These are phyloP conservation scores for Gentiana dahurica DNA, from an alignment of 257 asterid species.

Conservation along the genomic window DNA sequence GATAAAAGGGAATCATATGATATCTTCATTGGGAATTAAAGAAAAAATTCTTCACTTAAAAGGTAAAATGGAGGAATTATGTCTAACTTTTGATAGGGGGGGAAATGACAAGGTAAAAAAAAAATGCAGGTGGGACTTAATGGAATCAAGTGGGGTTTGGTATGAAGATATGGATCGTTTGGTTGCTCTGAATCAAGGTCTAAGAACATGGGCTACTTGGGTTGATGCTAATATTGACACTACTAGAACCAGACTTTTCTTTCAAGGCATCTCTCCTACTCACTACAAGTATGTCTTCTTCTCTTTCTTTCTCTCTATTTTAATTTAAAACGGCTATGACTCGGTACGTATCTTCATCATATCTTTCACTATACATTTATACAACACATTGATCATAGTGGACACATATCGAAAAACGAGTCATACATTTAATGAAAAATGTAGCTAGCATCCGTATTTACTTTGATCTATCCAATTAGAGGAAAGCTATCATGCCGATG, in stretches of 20 bases:
- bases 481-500: no score
- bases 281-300: conserved; percentile 58
- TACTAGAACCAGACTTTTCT: conserved; percentile 50
- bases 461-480: no score
- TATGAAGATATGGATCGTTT: conserved; percentile 74
- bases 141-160: conserved; percentile 56
- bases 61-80: background rate
- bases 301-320: background rate
- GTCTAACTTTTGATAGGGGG: background rate
- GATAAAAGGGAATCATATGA: no score
- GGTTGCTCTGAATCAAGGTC: conserved; percentile 61
- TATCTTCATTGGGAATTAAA: no score
- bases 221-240: conserved; percentile 56
- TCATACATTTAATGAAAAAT: no score
- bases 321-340: no score
- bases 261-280: conserved; percentile 89
- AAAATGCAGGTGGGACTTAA: conserved; percentile 77
- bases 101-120: background rate
- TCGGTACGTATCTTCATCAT: no score
- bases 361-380: no score
- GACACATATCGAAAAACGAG: no score
- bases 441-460: no score
- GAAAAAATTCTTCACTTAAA: no score
- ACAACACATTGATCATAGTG: no score
- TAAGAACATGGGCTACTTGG: conserved; percentile 92